phyloP scores from a whole-genome alignment of 305 asterid species.

The Stenogyne calaminthoides region DNA sequence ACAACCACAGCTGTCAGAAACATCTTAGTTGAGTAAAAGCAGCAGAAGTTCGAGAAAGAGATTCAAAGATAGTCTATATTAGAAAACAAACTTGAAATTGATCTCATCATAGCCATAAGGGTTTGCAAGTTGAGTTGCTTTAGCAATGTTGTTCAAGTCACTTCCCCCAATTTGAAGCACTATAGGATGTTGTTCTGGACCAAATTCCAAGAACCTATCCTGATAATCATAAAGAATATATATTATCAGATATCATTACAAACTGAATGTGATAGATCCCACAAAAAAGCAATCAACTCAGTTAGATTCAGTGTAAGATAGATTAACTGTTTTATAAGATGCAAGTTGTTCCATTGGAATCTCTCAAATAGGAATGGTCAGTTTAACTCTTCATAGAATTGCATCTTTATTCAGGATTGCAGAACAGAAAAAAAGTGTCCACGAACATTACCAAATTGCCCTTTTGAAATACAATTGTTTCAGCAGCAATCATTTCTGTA shows the following conservation, averaged over 20 bases:
- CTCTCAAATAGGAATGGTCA: background rate
- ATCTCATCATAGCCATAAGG: conserved; percentile 94
- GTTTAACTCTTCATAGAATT: conserved; percentile 10
- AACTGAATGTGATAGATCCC: conserved; percentile 26
- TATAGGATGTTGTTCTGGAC: conserved; percentile 91
- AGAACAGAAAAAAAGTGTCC: background rate
- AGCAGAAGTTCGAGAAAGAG: conserved; percentile 18
- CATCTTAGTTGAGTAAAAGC: conserved; percentile 34
- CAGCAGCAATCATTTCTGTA: conserved; percentile 97
- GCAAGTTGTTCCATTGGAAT: background rate
- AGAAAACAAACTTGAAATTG: conserved; percentile 76
- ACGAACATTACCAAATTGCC: conserved; percentile 73
- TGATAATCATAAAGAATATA: conserved; percentile 44
- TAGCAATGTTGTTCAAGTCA: conserved; percentile 82
- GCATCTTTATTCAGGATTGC: conserved; percentile 1
- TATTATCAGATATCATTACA: conserved; percentile 31
- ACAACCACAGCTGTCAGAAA: conserved; percentile 83
- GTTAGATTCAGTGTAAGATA: background rate
- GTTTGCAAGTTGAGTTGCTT: conserved; percentile 81
- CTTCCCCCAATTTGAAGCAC: conserved; percentile 95
- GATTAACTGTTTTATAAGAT: conserved; percentile 24
- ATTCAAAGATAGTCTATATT: conserved; percentile 8
- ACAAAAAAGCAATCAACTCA: conserved; percentile 7
- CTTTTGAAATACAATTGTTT: conserved; percentile 82
- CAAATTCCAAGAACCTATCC: conserved; percentile 88